These are phyloP conservation scores for Epicoccum sorghinum DNA, from an alignment of 2,329 filamentous ascomycete genomes.

Conservation along the genomic window DNA sequence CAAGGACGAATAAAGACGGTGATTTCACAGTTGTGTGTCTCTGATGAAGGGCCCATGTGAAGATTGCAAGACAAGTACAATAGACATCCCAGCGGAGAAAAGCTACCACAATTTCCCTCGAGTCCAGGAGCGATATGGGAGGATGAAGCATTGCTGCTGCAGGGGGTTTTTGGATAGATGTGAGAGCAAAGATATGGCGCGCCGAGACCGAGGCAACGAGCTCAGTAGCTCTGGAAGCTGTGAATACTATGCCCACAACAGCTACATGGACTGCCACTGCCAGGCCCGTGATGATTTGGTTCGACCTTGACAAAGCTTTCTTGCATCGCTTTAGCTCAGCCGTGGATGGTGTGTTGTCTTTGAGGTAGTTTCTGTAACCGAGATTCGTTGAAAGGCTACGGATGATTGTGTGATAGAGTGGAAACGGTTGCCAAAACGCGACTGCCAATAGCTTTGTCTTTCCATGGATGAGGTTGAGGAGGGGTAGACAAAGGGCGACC, in stretches of 20 bases:
- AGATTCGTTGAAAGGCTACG: not conserved
- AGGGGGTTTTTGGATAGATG: not conserved
- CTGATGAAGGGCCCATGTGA: not conserved
- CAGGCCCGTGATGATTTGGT: not conserved
- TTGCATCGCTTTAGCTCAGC: not conserved
- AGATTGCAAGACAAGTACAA: not conserved
- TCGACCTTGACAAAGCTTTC: not conserved
- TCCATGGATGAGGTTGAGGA: not conserved
- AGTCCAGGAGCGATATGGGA: not conserved
- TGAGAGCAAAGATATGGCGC: not conserved
- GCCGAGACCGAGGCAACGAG: not conserved
- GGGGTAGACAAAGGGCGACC: not conserved
- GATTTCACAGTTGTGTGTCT: not conserved
- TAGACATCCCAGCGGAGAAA: not conserved
- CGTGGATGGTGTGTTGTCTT: not conserved
- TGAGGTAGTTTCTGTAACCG: not conserved
- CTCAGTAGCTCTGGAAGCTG: not conserved
- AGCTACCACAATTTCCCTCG: not conserved
- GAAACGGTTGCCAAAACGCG: not conserved
- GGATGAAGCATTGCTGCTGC: not conserved
- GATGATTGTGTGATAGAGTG: not conserved
- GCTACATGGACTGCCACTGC: not conserved
- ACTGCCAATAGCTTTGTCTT: not conserved
- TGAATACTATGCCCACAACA: not conserved
- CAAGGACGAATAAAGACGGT: not conserved